Evolutionary conservation across 1,284 basidiomycete species (phyloP).

Genomic region (Puccinia hordei): DNA sequence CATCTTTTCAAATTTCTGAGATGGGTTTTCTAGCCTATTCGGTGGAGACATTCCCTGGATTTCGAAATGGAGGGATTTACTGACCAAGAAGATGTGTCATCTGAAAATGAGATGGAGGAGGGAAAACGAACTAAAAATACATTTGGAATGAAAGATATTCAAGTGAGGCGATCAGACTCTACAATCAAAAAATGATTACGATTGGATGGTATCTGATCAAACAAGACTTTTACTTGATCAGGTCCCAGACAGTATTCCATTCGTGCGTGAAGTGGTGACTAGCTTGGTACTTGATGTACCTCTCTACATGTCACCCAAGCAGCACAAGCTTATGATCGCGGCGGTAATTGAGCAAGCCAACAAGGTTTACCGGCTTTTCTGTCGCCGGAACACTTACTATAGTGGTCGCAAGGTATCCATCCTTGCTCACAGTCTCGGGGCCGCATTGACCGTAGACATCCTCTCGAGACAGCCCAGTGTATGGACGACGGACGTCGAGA

Average conservation of each 20-base stretch:
- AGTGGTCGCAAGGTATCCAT: conserved; percentile 56
- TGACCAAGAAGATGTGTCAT: conserved; percentile 52
- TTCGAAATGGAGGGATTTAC: conserved; percentile 53
- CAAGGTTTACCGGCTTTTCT: conserved; percentile 58
- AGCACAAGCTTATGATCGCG: conserved; percentile 57
- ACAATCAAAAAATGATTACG: not conserved
- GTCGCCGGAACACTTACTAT: conserved; percentile 57
- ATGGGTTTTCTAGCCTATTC: conserved; percentile 52
- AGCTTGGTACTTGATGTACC: conserved; percentile 59
- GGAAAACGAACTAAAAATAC: conserved; percentile 50
- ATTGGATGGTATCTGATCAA: not conserved
- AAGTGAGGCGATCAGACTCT: conserved; percentile 50
- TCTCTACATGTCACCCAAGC: conserved; percentile 56
- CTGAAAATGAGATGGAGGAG: conserved; percentile 50
- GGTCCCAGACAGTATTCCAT: conserved; percentile 54
- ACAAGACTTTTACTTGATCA: conserved; percentile 43
- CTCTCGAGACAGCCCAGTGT: conserved; percentile 57
- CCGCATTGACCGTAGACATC: conserved; percentile 56
- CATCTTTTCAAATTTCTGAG: not conserved
- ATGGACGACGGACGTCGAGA: conserved; percentile 34
- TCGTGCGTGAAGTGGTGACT: conserved; percentile 57
- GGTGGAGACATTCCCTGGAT: conserved; percentile 56
- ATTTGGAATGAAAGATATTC: conserved; percentile 55
- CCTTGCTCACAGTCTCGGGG: conserved; percentile 57
- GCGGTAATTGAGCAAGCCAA: conserved; percentile 58